These are phyloP conservation scores for Gossypium ekmanianum DNA, from an alignment of 345 rosid species.

Conservation along the genomic window DNA sequence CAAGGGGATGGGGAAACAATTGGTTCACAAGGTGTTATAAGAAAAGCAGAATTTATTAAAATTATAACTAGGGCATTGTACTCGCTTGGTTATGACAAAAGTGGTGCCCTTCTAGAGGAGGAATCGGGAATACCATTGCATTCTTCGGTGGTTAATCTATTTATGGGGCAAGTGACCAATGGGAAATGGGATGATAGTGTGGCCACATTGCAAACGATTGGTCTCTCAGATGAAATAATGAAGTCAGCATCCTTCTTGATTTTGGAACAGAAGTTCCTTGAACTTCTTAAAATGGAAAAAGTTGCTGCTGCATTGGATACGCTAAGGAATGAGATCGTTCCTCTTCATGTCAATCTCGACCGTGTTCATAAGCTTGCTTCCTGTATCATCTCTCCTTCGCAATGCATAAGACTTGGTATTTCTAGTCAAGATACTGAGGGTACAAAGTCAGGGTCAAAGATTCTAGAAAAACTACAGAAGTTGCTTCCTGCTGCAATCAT, in stretches of 20 bases:
- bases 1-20: constrained; percentile 52
- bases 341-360: constrained; percentile 43
- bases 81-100: constrained; percentile 65
- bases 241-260: constrained; percentile 59
- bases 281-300: constrained; percentile 42
- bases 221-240: constrained; percentile 49
- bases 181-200: constrained; percentile 68
- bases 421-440: constrained; percentile 30
- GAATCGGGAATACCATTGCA: constrained; percentile 63
- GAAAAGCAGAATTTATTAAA: constrained; percentile 52
- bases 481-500: constrained; percentile 62
- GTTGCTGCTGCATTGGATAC: constrained; percentile 48
- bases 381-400: constrained; percentile 40
- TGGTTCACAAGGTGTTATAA: constrained; percentile 60
- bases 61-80: constrained; percentile 58
- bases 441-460: constrained; percentile 38
- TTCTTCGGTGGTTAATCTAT: constrained; percentile 39
- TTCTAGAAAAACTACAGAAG: constrained; percentile 52
- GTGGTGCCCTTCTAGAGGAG: constrained; percentile 61
- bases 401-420: constrained; percentile 17
- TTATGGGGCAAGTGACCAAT: constrained; percentile 53
- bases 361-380: constrained; percentile 58
- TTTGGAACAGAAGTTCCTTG: constrained; percentile 62
- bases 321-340: constrained; percentile 58
- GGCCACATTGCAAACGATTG: constrained; percentile 45